Evolutionary conservation across 345 rosid genomes (phyloP).

Genomic region (Salix udensis): DNA sequence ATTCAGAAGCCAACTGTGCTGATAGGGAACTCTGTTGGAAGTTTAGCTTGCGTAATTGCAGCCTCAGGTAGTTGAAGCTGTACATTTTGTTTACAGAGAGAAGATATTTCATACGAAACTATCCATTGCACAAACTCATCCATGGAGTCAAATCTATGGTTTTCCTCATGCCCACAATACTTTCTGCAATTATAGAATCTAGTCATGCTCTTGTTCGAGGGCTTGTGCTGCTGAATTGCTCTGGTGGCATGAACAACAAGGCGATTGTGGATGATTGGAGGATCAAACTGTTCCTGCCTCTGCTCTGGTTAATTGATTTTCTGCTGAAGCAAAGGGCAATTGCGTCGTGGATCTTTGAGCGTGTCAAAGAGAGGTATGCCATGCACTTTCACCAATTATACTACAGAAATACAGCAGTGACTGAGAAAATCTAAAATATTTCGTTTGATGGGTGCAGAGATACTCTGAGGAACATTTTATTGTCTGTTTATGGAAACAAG

Average conservation of each 20-base stretch:
- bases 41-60: conserved; percentile 93
- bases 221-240: conserved; percentile 79
- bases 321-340: conserved; percentile 59
- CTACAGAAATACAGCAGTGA: background rate
- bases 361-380: conserved; percentile 61
- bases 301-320: conserved; percentile 75
- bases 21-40: conserved; percentile 87
- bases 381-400: background rate
- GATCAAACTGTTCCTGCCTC: conserved; percentile 69
- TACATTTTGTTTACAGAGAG: background rate
- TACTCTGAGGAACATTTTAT: conserved; percentile 54
- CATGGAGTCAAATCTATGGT: background rate
- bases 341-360: conserved; percentile 68
- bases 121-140: background rate
- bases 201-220: conserved; percentile 51
- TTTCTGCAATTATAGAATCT: conserved; percentile 36
- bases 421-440: background rate
- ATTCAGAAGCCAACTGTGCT: conserved; percentile 71
- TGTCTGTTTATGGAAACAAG: conserved; percentile 69
- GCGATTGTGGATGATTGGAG: conserved; percentile 95
- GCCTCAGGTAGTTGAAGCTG: conserved; percentile 52
- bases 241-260: conserved; percentile 98
- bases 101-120: background rate
- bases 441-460: conserved; percentile 39
- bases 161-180: background rate